A percentile compares a stretch with the other conserved stretches of the same genome.
Conservation (phyloP, 345 rosid genomes). For the Aquilaria malaccensis region DNA sequence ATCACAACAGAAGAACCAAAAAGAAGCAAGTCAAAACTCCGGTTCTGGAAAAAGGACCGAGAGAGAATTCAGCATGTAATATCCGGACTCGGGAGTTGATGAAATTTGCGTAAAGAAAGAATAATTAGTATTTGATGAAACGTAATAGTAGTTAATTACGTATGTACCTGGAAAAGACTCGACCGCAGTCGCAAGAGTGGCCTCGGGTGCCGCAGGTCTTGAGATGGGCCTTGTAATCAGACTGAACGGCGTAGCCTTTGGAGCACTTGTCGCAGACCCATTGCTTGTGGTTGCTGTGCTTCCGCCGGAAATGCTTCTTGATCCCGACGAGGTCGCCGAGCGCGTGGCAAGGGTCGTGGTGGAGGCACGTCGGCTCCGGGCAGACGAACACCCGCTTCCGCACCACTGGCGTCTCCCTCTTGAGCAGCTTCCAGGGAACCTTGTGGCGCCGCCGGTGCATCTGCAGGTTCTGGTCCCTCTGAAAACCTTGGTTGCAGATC, state of each 20-base stretch:
- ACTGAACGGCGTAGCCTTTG: constrained; percentile 95
- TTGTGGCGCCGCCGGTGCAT: constrained; percentile 96
- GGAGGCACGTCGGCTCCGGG: constrained; percentile 90
- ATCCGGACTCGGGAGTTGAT: not conserved
- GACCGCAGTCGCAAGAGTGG: constrained; percentile 97
- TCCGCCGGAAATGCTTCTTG: constrained; percentile 86
- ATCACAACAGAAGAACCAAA: constrained; percentile 8
- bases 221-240: constrained; percentile 95
- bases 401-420: constrained; percentile 67
- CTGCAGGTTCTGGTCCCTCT: constrained; percentile 95
- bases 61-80: constrained; percentile 5
- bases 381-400: constrained; percentile 83
- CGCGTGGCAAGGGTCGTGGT: constrained; percentile 93
- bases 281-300: constrained; percentile 83
- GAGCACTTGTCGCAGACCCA: constrained; percentile 95
- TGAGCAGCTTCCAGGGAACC: constrained; percentile 97
- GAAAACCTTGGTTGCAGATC: constrained; percentile 98
- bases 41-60: not conserved
- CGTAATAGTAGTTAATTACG: not conserved
- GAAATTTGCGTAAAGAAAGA: not conserved
- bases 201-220: constrained; percentile 96
- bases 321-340: constrained; percentile 97
- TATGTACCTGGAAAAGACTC: constrained; percentile 85
- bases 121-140: not conserved
- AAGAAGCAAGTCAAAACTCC: constrained; percentile 5